Percentiles rank a stretch among this genome's conserved stretches.
phyloP scores from a whole-genome alignment of 768 basidiomycete species.

The Termitomyces sp. region DNA sequence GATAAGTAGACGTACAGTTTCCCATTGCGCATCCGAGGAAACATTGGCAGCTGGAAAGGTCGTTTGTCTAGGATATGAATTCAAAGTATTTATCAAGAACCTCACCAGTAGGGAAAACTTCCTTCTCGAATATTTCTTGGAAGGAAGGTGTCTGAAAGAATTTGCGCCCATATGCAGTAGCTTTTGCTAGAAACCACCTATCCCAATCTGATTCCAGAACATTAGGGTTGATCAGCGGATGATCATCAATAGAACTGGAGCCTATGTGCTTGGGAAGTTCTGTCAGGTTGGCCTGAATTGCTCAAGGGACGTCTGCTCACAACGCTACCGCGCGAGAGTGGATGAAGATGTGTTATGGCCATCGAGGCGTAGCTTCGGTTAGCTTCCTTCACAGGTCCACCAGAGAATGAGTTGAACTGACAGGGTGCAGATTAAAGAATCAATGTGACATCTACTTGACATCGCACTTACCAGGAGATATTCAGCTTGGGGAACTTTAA shows the following conservation, averaged over 20 bases:
- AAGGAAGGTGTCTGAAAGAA: slow-evolving; percentile 30
- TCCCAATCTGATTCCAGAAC: slow-evolving; percentile 33
- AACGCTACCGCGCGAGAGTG: slow-evolving; percentile 44
- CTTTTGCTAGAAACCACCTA: slow-evolving; percentile 30
- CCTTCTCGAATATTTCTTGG: slow-evolving; percentile 28
- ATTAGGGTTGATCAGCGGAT: slow-evolving; percentile 28
- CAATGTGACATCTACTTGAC: background rate
- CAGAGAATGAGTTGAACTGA: slow-evolving; percentile 34
- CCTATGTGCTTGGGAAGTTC: slow-evolving; percentile 20
- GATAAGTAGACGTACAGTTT: slow-evolving; percentile 16
- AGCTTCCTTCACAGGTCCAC: slow-evolving; percentile 23
- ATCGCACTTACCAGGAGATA: slow-evolving; percentile 25
- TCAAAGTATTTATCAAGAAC: background rate
- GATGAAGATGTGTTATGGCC: slow-evolving; percentile 37
- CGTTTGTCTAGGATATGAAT: background rate
- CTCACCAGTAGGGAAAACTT: slow-evolving; percentile 30
- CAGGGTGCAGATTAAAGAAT: background rate
- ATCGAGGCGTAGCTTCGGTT: slow-evolving; percentile 36
- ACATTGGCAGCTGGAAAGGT: slow-evolving; percentile 11
- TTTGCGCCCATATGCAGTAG: slow-evolving; percentile 29
- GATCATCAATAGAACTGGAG: slow-evolving; percentile 25
- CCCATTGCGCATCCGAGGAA: slow-evolving; percentile 24
- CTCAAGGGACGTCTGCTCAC: slow-evolving; percentile 16
- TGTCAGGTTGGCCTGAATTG: background rate
- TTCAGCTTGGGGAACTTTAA: slow-evolving; percentile 28